Percentiles rank a stretch among this genome's conserved stretches.
These are phyloP conservation scores for Tolypocladium ovalisporum DNA, from an alignment of 2,329 filamentous ascomycete species.

Conservation along the genomic window DNA sequence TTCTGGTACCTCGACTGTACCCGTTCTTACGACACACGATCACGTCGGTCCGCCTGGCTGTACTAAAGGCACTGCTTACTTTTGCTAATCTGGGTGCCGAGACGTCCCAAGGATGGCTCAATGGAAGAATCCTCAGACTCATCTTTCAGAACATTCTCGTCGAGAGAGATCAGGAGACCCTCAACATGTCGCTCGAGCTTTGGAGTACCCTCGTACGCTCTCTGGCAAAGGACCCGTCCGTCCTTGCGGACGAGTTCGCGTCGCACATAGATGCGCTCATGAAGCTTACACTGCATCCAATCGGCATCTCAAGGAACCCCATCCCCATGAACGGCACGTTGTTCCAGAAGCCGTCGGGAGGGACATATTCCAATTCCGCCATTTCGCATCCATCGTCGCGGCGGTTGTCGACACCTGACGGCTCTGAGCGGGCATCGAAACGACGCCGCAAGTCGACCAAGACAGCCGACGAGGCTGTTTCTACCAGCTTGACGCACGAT, in stretches of 20 bases:
- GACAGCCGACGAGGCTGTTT: conserved; percentile 50
- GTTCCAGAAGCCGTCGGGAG: conserved; percentile 88
- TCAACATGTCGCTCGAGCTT: conserved; percentile 74
- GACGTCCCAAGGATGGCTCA: conserved; percentile 80
- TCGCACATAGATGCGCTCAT: conserved; percentile 72
- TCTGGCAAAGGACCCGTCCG: conserved; percentile 50
- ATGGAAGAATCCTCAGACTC: conserved; percentile 75
- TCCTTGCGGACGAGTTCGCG: conserved; percentile 63
- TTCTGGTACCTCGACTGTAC: conserved; percentile 86
- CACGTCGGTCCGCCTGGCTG: conserved; percentile 85
- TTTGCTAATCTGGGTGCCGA: conserved; percentile 81
- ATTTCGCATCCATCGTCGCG: conserved; percentile 30
- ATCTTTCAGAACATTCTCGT: conserved; percentile 94
- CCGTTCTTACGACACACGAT: conserved; percentile 96
- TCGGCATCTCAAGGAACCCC: conserved; percentile 82
- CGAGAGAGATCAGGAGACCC: conserved; percentile 74
- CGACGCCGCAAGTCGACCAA: conserved; percentile 80
- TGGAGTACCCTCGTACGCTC: conserved; percentile 71
- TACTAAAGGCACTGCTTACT: conserved; percentile 83
- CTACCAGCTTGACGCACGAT: conserved; percentile 69
- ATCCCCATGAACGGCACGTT: conserved; percentile 84
- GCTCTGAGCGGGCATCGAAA: conserved; percentile 55
- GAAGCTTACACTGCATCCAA: conserved; percentile 75
- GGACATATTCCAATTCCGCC: conserved; percentile 55
- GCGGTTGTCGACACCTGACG: conserved; percentile 40